Evolutionary conservation across 768 basidiomycete genomes (phyloP), one percentile per base, ranked within the genome.

Genomic region (Tricholoma matsutake): DNA sequence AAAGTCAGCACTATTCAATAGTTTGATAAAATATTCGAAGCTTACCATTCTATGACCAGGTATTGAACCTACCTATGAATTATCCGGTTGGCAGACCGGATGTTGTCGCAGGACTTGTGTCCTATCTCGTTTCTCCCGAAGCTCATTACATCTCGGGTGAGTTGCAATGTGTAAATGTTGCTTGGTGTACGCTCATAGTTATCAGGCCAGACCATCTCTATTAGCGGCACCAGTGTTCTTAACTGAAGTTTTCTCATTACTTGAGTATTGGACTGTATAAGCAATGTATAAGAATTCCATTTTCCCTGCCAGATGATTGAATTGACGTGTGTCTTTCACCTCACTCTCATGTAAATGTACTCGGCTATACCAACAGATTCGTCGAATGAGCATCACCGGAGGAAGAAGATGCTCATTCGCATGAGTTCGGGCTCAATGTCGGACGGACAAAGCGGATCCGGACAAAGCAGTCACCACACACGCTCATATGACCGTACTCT

Each of bases 61-160:
- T 54, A 18, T 8, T 57, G 18, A 41, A 16, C 49, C 37, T 60
- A 6, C 56, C 57, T 11, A n/a, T n/a, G n/a, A 31, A 68, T 25
- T 61, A 22, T 25, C 25, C 25, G 64, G 16, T 55, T 31, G 37
- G 13, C 37, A 11, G 52, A 2, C 65, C 69, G 31, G 61, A 71
- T 8, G 79, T 78, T 32, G 41, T 79, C 16, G 75, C 76, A 1
- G 66, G 60, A 14, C 68, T 79, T 0, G 79, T 79, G 4, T 68
- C 73, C 6, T 79, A 72, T 61, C 64, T 79, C 18, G 73, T 61
- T 1, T 74, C 73, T 1, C 68, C 71, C 2, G 71, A 73, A 18
- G 70, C 77, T 10, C 65, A 65, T 59, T 73, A 68, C 25, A 47
- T 79, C 59, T 76, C 75, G 51, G 76, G 77, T 70, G 49, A 49